Conservation (phyloP, 331 rosid species). For the Acacia concinna region DNA sequence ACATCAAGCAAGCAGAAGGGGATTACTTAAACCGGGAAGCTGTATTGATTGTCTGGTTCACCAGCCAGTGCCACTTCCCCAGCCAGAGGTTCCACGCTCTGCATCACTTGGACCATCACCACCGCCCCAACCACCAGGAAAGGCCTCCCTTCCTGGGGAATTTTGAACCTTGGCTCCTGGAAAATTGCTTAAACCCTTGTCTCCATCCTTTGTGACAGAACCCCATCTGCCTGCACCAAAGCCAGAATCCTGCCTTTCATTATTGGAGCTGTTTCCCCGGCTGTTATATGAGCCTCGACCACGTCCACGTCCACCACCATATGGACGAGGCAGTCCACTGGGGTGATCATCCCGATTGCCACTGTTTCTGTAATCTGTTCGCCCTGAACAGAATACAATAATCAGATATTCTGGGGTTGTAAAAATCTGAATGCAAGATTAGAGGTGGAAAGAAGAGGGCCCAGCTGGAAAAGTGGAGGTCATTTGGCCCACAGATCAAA, state of each 20-base stretch:
- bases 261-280: conserved; percentile 56
- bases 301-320: conserved; percentile 72
- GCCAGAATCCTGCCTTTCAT: conserved; percentile 72
- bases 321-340: conserved; percentile 89
- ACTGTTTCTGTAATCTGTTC: conserved; percentile 67
- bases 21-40: neutral
- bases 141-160: conserved; percentile 89
- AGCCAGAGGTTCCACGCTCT: conserved; percentile 46
- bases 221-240: conserved; percentile 62
- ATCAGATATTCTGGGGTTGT: neutral
- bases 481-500: neutral
- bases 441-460: neutral
- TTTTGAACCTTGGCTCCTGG: conserved; percentile 84
- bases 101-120: conserved; percentile 40
- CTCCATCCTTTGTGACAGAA: conserved; percentile 63
- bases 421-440: neutral
- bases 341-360: conserved; percentile 83
- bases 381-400: conserved; percentile 46
- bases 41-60: conserved; percentile 22
- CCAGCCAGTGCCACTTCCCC: conserved; percentile 53
- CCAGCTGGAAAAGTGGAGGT: neutral
- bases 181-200: conserved; percentile 64
- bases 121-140: conserved; percentile 75
- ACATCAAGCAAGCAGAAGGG: neutral
- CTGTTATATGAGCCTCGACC: conserved; percentile 67